phyloP scores from a whole-genome alignment of 495 filamentous ascomycete species.

The Venustampulla echinocandica region DNA sequence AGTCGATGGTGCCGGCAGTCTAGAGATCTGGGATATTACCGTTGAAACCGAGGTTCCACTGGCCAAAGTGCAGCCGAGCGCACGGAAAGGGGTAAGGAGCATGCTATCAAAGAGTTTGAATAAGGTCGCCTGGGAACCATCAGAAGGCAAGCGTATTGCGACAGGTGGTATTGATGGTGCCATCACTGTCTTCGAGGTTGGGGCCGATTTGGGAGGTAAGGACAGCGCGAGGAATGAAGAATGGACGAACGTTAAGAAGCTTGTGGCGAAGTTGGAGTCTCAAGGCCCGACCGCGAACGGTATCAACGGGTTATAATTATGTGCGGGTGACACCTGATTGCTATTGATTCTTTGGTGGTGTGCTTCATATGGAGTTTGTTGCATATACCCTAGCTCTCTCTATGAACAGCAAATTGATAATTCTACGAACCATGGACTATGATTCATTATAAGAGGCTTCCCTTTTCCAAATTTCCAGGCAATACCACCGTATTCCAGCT shows the following conservation, averaged over 20 bases:
- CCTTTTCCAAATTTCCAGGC: too few species aligned
- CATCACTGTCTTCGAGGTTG: conserved; percentile 90
- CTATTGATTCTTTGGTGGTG: neutral
- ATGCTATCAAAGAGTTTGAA: conserved; percentile 75
- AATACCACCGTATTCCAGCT: too few species aligned
- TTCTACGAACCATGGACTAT: neutral
- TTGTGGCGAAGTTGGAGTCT: conserved; percentile 60
- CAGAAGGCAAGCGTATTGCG: conserved; percentile 76
- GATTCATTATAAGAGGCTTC: too few species aligned
- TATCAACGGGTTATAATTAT: conserved; percentile 14
- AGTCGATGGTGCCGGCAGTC: conserved; percentile 85
- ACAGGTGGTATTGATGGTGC: conserved; percentile 86
- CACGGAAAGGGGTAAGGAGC: conserved; percentile 45
- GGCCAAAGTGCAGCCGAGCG: conserved; percentile 59
- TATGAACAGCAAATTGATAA: conserved; percentile 1
- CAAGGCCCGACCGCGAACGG: conserved; percentile 5
- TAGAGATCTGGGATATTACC: conserved; percentile 94
- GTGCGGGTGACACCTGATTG: neutral
- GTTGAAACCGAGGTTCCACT: conserved; percentile 87
- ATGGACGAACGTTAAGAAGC: conserved; percentile 82
- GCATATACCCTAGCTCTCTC: conserved; percentile 1
- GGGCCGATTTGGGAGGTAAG: conserved; percentile 68
- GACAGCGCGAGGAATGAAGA: conserved; percentile 77
- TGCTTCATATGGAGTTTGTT: neutral
- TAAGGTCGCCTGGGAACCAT: conserved; percentile 85